A percentile compares a stretch with the other conserved stretches of the same genome.
These are phyloP conservation scores for Colletotrichum musicola DNA, from an alignment of 2,329 filamentous ascomycete species.

Conservation along the genomic window DNA sequence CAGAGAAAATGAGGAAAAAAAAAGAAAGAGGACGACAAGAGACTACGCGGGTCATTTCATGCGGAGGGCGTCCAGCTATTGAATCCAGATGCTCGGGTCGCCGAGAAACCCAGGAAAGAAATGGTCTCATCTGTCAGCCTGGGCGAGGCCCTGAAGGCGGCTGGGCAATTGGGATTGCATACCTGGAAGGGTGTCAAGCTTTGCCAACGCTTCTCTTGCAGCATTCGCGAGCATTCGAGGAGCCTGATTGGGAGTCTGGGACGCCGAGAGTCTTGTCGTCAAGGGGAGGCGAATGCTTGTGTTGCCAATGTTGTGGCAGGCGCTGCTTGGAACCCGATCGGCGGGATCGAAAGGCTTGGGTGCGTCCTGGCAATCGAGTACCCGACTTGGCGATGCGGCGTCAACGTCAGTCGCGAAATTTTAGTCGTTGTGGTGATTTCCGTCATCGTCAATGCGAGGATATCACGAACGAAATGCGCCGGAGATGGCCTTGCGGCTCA, in stretches of 20 bases:
- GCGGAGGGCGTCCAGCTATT: not conserved
- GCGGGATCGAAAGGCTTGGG: conserved; percentile 26
- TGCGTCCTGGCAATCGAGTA: conserved; percentile 31
- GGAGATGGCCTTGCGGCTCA: not conserved
- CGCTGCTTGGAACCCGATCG: conserved; percentile 8
- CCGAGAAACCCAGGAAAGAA: not conserved
- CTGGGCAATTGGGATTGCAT: no score
- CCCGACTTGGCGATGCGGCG: conserved; percentile 22
- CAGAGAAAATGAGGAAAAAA: not conserved
- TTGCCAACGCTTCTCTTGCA: conserved; percentile 25
- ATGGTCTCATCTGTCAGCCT: no score
- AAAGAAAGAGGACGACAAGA: not conserved
- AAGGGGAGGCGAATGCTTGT: conserved; percentile 11
- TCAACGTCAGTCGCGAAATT: conserved; percentile 13
- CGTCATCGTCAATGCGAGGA: not conserved
- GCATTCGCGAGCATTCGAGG: not conserved
- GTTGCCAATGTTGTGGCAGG: conserved; percentile 10
- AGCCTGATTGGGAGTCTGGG: conserved; percentile 1
- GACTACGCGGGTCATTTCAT: not conserved
- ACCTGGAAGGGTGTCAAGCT: conserved; percentile 12
- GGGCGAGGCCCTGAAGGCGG: not conserved
- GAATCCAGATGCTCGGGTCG: conserved; percentile 8
- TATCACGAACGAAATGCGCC: not conserved
- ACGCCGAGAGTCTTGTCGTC: conserved; percentile 27
- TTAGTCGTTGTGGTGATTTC: not conserved